A percentile compares a stretch with the other conserved stretches of the same genome.
Conservation (phyloP, 805 yeast genomes). For the Grigorovia transvaalensis region DNA sequence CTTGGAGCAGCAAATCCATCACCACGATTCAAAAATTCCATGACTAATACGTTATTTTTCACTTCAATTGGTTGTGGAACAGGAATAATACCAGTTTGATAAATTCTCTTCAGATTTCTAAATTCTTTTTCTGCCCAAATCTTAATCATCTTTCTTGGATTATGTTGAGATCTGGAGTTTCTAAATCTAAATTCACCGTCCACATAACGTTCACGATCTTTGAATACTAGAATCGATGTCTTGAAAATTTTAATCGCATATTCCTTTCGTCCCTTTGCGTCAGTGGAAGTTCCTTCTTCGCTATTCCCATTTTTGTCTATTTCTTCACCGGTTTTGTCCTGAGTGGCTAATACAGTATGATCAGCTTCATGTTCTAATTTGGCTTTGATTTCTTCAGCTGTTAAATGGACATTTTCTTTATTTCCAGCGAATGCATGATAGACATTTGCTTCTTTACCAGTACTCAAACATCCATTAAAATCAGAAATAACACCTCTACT, state of each 20-base stretch:
- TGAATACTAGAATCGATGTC: conserved; percentile 93
- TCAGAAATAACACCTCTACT: conserved; percentile 75
- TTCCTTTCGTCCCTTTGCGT: conserved; percentile 31
- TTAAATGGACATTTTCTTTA: conserved; percentile 12
- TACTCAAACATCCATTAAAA: conserved; percentile 86
- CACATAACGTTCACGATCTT: conserved; percentile 91
- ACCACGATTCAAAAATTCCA: conserved; percentile 78
- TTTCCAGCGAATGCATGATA: conserved; percentile 58
- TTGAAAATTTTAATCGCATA: conserved; percentile 90
- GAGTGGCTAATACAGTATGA: neutral
- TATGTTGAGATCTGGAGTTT: conserved; percentile 73
- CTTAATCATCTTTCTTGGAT: conserved; percentile 95
- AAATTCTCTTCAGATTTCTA: conserved; percentile 67
- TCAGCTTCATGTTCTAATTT: conserved; percentile 1
- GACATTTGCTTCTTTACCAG: conserved; percentile 98
- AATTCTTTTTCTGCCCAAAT: conserved; percentile 99
- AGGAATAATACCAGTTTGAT: conserved; percentile 65
- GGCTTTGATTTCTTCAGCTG: conserved; percentile 6
- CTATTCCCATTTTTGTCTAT: neutral
- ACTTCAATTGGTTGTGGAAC: conserved; percentile 88
- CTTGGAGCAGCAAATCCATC: conserved; percentile 86
- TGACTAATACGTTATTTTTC: conserved; percentile 81
- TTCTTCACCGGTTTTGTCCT: neutral
- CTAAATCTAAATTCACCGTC: conserved; percentile 93
- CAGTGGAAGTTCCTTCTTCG: neutral